phyloP scores from a whole-genome alignment of 1,139 yeast species.

The Entelexis paramagnoliae region DNA sequence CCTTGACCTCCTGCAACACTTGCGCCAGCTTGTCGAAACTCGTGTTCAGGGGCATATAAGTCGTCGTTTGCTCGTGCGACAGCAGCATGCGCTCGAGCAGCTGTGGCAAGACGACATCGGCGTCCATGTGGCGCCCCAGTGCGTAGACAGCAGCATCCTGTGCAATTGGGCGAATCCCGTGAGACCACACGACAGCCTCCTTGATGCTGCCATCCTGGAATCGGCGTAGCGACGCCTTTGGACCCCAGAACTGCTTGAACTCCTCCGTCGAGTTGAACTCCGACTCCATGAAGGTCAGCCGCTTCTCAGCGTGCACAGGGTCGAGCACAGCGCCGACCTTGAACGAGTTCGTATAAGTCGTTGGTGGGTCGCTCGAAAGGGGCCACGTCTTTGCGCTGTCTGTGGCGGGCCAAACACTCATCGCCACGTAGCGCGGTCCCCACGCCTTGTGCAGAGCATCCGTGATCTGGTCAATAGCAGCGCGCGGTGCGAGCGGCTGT shows the following conservation, averaged over 20 bases:
- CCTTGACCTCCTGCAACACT: constrained; percentile 37
- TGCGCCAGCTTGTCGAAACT: constrained; percentile 62
- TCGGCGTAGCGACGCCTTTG: constrained; percentile 71
- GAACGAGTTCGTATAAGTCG: constrained; percentile 23
- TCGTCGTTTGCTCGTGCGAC: constrained; percentile 27
- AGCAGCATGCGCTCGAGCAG: constrained; percentile 17
- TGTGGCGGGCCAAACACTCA: neutral
- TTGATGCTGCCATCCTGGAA: constrained; percentile 77
- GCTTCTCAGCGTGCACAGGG: constrained; percentile 62
- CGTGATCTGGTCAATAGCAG: constrained; percentile 43
- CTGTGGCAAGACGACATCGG: constrained; percentile 19
- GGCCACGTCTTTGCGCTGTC: constrained; percentile 13
- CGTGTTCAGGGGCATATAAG: constrained; percentile 47
- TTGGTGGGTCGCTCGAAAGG: constrained; percentile 14
- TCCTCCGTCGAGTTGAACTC: constrained; percentile 46
- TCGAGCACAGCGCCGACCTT: constrained; percentile 61
- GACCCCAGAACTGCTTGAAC: constrained; percentile 86
- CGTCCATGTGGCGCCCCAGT: constrained; percentile 44
- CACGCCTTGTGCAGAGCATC: constrained; percentile 52
- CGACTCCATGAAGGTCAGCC: constrained; percentile 75
- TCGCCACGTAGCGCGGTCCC: constrained; percentile 43
- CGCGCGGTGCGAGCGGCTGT: neutral
- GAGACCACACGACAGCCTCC: constrained; percentile 81
- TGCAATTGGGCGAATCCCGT: constrained; percentile 52
- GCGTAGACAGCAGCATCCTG: constrained; percentile 54